Base-by-base conservation (phyloP, 352 stramenopile genomes). In the Phytophthora chlamydospora region DNA sequence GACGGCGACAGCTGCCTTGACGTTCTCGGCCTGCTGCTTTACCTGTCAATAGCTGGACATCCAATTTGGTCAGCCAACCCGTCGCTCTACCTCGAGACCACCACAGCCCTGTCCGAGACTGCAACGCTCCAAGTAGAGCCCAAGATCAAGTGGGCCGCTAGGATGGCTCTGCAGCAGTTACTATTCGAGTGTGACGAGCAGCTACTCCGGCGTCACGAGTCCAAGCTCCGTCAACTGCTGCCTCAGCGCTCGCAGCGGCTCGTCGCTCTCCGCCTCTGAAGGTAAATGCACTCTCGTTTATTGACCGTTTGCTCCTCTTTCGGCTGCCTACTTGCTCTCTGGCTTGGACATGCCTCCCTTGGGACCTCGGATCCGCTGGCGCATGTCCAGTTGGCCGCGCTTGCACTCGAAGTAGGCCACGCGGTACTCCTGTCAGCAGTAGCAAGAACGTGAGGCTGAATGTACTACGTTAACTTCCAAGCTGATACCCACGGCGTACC, bases 351-450 rank as follows among this genome's bases (percentile, higher is more conserved):
- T 73, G 24, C 85, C 85, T 56, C 85, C 85, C 63, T 94, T 92
- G 7, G 85, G 85, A 0, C 85, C 85, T 39, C 83, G 83, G 40
- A 94, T 89, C 19, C 85, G 76, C 54, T 85, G 87, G n/a, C 85
- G 79, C 85, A 94, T 94, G 55, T 94, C 85, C 52, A 94, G 49
- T 19, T 94, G 85, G 19, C 85, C 85, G 17, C 85, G 85, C 58
- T 89, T 92, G 75, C 85, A 94, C 69, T 94, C 85, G 65, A 94
- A 94, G 62, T 94, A 94, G 19, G 85, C 83, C 38, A 87, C 68
- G 6, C 85, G 85, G 31, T 88, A 88, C 44, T 87, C 82, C 85
- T 93, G 29, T 27, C 29, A 72, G 5, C 4, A 56, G 13, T 14
- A 46, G 8, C 27, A 40, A 55, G 4, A 47, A 6, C n/a, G 24